Base-by-base conservation (phyloP, 192 early-diverging fungal species). In the Geranomyces michiganensis region DNA sequence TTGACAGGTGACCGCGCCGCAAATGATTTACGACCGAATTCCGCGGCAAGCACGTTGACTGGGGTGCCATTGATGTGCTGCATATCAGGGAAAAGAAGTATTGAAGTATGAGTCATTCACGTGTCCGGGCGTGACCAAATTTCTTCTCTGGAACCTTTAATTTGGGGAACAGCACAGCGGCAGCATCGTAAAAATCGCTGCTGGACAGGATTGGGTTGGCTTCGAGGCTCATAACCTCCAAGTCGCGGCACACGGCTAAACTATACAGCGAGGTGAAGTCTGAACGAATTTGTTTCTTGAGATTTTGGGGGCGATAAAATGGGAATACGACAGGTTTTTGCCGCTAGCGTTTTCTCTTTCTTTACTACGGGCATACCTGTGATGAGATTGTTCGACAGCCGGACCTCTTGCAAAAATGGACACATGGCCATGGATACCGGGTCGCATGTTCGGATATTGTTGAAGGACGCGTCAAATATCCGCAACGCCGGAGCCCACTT, bases 401-500 rank as follows among this genome's bases (percentile, higher is more conserved):
- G n/a, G 13, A 72, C 19, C 45, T 76, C 69, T 44, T 60, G 27
- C 62, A 76, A 45, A 29, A 76, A 76, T 9, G 70, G 62, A 45
- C 59, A 61, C 67, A 68, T 68, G 0, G 70, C 62, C 22, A 65
- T 58, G 17, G 61, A 26, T 2, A 65, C 31, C 36, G 68, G 70
- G 14, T 60, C 55, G 22, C 71, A 62, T 5, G 30, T 26, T 19
- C 48, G 46, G 17, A 72, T 36, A 17, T 66, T 77, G 45, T 76
- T 76, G 29, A 32, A 32, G 0, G 51, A 48, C 17, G 56, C 17
- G 27, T 76, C 45, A 19, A 76, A 24, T 12, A 48, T 26, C 29
- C 70, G 69, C 30, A 76, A 56, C 1, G 19, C 19, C 22, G 68
- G 75, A 15, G 62, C 44, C 62, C 58, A 72, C 13, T 30, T 15